These are phyloP conservation scores for Pulveroboletus sp. DNA, from an alignment of 768 basidiomycete species.

Conservation along the genomic window DNA sequence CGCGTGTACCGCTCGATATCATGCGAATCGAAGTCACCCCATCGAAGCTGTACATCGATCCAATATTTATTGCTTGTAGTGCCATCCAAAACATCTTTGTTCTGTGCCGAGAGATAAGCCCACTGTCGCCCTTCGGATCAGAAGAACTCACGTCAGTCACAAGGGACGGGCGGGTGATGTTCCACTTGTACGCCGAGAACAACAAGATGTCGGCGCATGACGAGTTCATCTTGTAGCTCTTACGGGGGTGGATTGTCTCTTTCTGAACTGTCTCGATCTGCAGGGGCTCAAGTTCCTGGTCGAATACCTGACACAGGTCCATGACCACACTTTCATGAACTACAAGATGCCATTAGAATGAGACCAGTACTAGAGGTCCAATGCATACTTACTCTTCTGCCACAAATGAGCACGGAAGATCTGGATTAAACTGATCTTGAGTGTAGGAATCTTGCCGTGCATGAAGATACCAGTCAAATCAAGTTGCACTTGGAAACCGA, in stretches of 20 bases:
- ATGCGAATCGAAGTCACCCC: slow-evolving; percentile 99
- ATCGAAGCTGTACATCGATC: slow-evolving; percentile 92
- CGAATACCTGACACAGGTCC: slow-evolving; percentile 98
- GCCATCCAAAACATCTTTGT: slow-evolving; percentile 95
- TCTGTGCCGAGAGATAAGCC: slow-evolving; percentile 38
- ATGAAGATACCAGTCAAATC: slow-evolving; percentile 98
- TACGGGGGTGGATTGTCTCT: slow-evolving; percentile 98
- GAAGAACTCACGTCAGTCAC: slow-evolving; percentile 73
- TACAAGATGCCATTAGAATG: slow-evolving; percentile 25
- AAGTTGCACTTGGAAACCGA: slow-evolving; percentile 99
- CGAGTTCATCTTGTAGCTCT: slow-evolving; percentile 99
- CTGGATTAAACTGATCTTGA: slow-evolving; percentile 98
- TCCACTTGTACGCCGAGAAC: slow-evolving; percentile 98
- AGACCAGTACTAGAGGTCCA: slow-evolving; percentile 8
- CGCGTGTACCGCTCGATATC: slow-evolving; percentile 99
- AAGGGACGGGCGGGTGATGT: slow-evolving; percentile 92
- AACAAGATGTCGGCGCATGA: slow-evolving; percentile 98
- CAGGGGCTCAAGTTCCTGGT: slow-evolving; percentile 95
- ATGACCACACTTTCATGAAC: slow-evolving; percentile 91
- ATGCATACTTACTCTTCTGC: slow-evolving; percentile 84
- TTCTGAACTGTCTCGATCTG: slow-evolving; percentile 99
- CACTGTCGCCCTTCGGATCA: not conserved
- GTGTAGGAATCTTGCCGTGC: slow-evolving; percentile 97
- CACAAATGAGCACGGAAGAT: slow-evolving; percentile 99
- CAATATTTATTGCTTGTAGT: slow-evolving; percentile 98